Conservation (phyloP, 495 filamentous ascomycete species). For the Lophiostoma macrostomum region DNA sequence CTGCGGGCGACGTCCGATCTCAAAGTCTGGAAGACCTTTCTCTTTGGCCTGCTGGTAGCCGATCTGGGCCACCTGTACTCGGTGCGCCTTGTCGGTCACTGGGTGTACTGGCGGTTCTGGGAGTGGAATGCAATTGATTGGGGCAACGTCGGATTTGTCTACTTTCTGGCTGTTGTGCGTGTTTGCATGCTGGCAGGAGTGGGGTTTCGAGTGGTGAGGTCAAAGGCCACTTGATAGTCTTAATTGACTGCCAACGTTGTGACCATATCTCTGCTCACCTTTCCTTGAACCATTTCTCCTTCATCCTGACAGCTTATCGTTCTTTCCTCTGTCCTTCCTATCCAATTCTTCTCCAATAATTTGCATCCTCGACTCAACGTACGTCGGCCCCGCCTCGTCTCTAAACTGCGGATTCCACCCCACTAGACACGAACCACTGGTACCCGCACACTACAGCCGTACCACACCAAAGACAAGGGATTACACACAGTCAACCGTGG, state of each 20-base stretch:
- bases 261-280: not conserved
- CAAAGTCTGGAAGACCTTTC: conserved; percentile 60
- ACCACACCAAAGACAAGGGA: too few species aligned
- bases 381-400: too few species aligned
- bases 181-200: conserved; percentile 54
- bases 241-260: not conserved
- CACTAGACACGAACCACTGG: too few species aligned
- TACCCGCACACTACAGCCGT: too few species aligned
- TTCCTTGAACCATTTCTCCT: too few species aligned
- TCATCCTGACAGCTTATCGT: too few species aligned
- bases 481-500: too few species aligned
- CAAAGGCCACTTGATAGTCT: not conserved
- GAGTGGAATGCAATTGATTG: conserved; percentile 64
- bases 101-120: conserved; percentile 55
- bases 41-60: conserved; percentile 60
- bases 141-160: conserved; percentile 64
- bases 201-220: conserved; percentile 40
- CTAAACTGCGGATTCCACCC: too few species aligned
- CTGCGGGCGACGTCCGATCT: conserved; percentile 60
- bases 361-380: too few species aligned
- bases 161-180: conserved; percentile 54
- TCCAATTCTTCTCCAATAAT: too few species aligned
- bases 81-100: conserved; percentile 48
- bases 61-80: conserved; percentile 68
- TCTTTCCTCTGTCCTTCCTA: too few species aligned